These are phyloP conservation scores for Gossypium longicalyx DNA, from an alignment of 345 rosid genomes.

Conservation along the genomic window DNA sequence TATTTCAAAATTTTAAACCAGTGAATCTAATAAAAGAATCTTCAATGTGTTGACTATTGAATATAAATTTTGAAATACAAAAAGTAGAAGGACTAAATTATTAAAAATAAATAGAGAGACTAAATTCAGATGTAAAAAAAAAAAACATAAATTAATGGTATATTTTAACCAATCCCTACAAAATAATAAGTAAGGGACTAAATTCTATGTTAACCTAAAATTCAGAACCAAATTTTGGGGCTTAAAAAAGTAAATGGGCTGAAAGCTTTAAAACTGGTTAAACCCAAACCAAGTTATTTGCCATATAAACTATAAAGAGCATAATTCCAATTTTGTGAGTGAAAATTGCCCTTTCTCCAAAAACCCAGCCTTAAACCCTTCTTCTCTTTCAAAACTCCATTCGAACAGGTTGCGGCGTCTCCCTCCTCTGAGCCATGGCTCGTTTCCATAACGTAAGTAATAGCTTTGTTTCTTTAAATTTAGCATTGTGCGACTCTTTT, in stretches of 20 bases:
- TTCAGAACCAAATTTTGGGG: no score
- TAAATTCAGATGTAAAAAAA: no score
- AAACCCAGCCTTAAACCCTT: not conserved
- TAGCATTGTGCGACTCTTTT: not conserved
- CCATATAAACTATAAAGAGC: not conserved
- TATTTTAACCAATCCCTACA: no score
- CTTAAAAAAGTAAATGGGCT: not conserved
- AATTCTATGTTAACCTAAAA: no score
- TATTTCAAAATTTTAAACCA: no score
- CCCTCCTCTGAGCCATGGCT: constrained; percentile 28
- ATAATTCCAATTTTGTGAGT: not conserved
- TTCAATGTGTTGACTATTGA: no score
- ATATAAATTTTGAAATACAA: no score
- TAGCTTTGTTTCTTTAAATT: not conserved
- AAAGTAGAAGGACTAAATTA: no score
- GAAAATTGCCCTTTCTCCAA: not conserved
- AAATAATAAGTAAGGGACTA: no score
- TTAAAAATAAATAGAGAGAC: no score
- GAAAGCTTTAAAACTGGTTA: not conserved
- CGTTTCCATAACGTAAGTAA: constrained; percentile 42
- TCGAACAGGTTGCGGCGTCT: not conserved
- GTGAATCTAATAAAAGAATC: no score
- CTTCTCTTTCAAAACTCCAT: not conserved
- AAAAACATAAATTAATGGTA: no score
- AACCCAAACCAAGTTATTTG: not conserved